A percentile compares a stretch with the other conserved stretches of the same genome.
phyloP scores from a whole-genome alignment of 2,329 filamentous ascomycete genomes.

The Neopestalotiopsis rosae region DNA sequence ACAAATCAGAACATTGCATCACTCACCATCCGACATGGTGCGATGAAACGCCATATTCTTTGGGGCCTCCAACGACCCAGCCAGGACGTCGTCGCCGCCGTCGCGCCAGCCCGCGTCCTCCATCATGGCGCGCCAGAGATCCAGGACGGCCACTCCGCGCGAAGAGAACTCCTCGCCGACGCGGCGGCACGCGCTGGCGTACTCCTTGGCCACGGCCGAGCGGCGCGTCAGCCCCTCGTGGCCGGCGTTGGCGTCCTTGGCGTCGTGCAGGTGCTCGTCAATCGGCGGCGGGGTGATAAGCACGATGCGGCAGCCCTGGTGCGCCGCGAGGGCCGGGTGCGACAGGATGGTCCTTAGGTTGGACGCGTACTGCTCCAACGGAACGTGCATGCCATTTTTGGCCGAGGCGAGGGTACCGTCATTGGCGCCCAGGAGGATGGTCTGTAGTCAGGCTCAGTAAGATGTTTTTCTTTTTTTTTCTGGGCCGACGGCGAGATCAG shows the following conservation, averaged over 20 bases:
- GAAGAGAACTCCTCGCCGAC: neutral
- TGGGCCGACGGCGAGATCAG: neutral
- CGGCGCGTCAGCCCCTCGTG: neutral
- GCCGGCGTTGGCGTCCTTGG: neutral
- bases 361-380: neutral
- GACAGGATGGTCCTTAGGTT: slow-evolving; percentile 4
- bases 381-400: slow-evolving; percentile 12
- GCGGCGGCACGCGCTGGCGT: neutral
- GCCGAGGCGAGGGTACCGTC: neutral
- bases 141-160: neutral
- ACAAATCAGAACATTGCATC: neutral
- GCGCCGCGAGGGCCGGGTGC: slow-evolving; percentile 4
- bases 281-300: slow-evolving; percentile 15
- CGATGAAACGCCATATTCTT: neutral
- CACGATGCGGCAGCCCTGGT: neutral
- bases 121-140: neutral
- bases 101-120: neutral
- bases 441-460: neutral
- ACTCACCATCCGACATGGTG: neutral
- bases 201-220: neutral
- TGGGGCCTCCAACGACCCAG: neutral
- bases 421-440: slow-evolving; percentile 8
- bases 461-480: neutral
- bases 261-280: slow-evolving; percentile 8
- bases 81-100: neutral